Percentiles rank a stretch among this genome's conserved stretches.
These are phyloP conservation scores for Bipolaris gigantea DNA, from an alignment of 2,329 filamentous ascomycete genomes.

Conservation along the genomic window DNA sequence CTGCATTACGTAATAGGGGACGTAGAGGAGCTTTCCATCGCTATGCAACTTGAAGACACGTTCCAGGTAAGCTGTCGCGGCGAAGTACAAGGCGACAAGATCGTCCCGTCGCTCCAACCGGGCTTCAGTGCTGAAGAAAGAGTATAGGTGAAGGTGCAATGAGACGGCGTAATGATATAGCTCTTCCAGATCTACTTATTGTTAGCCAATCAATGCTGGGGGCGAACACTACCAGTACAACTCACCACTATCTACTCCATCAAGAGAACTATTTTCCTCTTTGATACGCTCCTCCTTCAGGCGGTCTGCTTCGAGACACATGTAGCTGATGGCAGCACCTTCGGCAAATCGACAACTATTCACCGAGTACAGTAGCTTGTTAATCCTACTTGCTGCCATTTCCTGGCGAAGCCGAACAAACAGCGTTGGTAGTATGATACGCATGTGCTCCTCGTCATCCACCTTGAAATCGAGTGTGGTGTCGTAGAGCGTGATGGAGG, in stretches of 20 bases:
- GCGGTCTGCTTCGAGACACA: conserved; percentile 42
- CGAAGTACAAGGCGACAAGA: conserved; percentile 73
- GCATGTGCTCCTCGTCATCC: conserved; percentile 45
- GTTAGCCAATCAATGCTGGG: conserved; percentile 26
- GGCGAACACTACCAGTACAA: not conserved
- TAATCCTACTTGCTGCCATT: conserved; percentile 45
- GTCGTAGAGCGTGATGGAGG: conserved; percentile 75
- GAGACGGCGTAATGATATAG: conserved; percentile 73
- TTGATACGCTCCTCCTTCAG: conserved; percentile 39
- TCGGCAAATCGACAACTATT: conserved; percentile 38
- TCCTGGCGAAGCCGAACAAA: conserved; percentile 44
- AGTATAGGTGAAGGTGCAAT: conserved; percentile 74
- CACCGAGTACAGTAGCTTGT: conserved; percentile 42
- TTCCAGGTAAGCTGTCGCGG: conserved; percentile 70
- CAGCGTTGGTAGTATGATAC: conserved; percentile 40
- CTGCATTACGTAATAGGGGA: conserved; percentile 77
- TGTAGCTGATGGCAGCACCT: conserved; percentile 37
- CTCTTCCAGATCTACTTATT: conserved; percentile 47
- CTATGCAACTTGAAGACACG: conserved; percentile 55
- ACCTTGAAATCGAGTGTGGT: conserved; percentile 61
- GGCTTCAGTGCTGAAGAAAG: conserved; percentile 77
- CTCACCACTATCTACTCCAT: conserved; percentile 41
- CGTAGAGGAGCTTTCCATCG: conserved; percentile 64
- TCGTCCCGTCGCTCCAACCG: conserved; percentile 63
- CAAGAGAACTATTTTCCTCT: conserved; percentile 24